phyloP scores from a whole-genome alignment of 192 early-diverging fungal species.

The Coemansia sp. region DNA sequence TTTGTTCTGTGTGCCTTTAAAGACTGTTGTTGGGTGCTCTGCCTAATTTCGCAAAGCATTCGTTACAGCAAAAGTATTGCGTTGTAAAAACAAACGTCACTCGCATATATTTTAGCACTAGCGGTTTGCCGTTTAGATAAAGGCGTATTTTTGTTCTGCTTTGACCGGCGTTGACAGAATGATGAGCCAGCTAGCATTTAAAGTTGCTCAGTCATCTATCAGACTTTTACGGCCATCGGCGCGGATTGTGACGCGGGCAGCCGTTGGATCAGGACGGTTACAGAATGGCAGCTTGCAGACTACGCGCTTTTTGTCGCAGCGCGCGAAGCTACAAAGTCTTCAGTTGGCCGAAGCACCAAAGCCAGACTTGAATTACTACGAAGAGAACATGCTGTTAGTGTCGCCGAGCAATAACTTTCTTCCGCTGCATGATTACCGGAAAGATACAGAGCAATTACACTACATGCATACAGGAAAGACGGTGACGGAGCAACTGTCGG shows the following conservation, averaged over 20 bases:
- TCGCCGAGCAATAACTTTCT: slow-evolving; percentile 19
- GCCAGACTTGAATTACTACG: slow-evolving; percentile 4
- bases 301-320: slow-evolving; percentile 20
- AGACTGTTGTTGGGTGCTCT: too few species aligned
- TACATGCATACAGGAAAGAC: slow-evolving; percentile 46
- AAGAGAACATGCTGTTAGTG: slow-evolving; percentile 24
- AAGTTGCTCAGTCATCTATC: slow-evolving; percentile 15
- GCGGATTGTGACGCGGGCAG: slow-evolving; percentile 6
- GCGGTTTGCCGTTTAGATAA: too few species aligned
- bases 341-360: slow-evolving; percentile 20
- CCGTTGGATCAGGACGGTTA: neutral
- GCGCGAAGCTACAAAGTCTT: slow-evolving; percentile 9
- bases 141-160: too few species aligned
- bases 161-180: neutral
- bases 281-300: neutral
- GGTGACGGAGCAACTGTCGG: slow-evolving; percentile 70
- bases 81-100: neutral
- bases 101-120: neutral
- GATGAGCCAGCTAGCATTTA: slow-evolving; percentile 44
- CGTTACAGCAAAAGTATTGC: neutral
- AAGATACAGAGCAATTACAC: slow-evolving; percentile 26
- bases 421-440: slow-evolving; percentile 11
- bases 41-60: neutral
- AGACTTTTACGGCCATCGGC: slow-evolving; percentile 3
- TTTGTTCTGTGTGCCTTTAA: too few species aligned